Base-by-base conservation (phyloP, 768 basidiomycete species). In the Mycena olivaceomarginata region DNA sequence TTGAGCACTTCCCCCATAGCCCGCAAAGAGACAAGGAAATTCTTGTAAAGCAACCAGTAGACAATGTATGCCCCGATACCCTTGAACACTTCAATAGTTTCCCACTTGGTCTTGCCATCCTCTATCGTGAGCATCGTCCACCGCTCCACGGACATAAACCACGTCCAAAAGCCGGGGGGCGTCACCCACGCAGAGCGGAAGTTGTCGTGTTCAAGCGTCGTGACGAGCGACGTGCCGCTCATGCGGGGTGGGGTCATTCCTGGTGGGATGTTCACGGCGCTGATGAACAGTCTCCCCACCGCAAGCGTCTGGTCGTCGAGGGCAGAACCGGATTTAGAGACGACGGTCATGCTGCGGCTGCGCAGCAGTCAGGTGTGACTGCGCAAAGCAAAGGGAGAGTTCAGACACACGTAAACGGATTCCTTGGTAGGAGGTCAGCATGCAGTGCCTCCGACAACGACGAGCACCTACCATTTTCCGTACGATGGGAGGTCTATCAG, bases 401-500 rank as follows among this genome's bases (percentile, higher is more conserved):
- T 9, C 25, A 1, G 60, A 16, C 62, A n/a, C 16, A 41, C 62
- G 20, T 40, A 20, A 41, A 63, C 20, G 62, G 13, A 20, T 63
- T 63, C 62, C 62, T 51, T 41, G 40, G 16, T 15, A 3, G 9
- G 60, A 62, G 37, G 37, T 41, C 18, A 63, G 41, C n/a, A n/a
- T 8, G 15, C 22, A 4, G n/a, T 56, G 15, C 13, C 18, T 15
- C 48, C 18, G 25, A 5, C n/a, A 31, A 89, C 2, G 85, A 67
- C n/a, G n/a, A 48, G 20, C 7, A 72, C 82, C 74, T 81, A 92
- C 94, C 94, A 95, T 84, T 92, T 85, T 13, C 85, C 85, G 77
- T 94, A 94, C 5, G 89, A 88, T 3, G 85, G 81, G 83, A 94
- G 94, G 82, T 94, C 92, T 86, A 82, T 88, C 57, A 95, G 75